Base-by-base conservation (phyloP, 805 yeast species). In the Lachancea waltii region DNA sequence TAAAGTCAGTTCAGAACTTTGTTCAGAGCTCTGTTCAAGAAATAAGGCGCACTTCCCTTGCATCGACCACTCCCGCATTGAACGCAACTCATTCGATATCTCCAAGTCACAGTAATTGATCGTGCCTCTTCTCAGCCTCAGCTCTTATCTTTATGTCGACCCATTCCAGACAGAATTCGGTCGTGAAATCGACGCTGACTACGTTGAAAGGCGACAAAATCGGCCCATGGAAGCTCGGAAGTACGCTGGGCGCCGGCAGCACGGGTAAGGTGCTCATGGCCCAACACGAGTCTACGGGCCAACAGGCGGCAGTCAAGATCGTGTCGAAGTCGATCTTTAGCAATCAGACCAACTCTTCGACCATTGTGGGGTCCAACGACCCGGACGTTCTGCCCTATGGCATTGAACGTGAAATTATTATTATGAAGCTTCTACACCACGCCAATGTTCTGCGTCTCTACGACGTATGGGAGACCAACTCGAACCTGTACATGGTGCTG, bases 201-300 rank as follows among this genome's bases (percentile, higher is more conserved):
- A 47, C 57, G 29, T 42, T 58, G 14, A 55, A 77, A 49, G 79
- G 59, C 37, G 56, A 60, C 44, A 54, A 48, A 33, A 54, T 92
- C 31, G 98, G 98, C 2, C 97, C 98, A 2, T 92, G 98, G 98
- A 84, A 86, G 56, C 68, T 92, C 25, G 97, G 97, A 20, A 74
- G 90, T 48, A 92, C 98, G 2, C 67, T 92, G 36, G 98, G 98
- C 17, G 73, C 94, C 42, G 98, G 98, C n/a, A 83, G 95, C 10
- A 85, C 96, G 1, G 97, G 98, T 17, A 74, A 97, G 45, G 98
- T 92, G 13, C 69, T 95, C 43, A 70, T 92, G 40, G 97, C 98
- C 11, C 81, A 86, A 49, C 94, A 92, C 58, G 73, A 79, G 30
- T 73, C 74, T 38, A 81, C 92, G 1, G 92, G 92, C 34, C 81